Evolutionary conservation across 208 protist genomes (phyloP).

Genomic region (Histomonas meleagridis): DNA sequence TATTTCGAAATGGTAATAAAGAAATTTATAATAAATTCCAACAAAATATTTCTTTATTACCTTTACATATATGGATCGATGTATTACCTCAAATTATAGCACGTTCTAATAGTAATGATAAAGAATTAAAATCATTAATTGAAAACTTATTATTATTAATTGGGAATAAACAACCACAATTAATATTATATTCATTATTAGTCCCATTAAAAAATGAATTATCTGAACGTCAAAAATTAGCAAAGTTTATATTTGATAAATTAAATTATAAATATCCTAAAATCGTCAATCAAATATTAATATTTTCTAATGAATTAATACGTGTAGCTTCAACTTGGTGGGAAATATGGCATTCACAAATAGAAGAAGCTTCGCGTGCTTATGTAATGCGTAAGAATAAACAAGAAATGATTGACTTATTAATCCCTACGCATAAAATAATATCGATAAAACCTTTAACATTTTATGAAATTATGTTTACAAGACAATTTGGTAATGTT

Average conservation of each 20-base stretch:
- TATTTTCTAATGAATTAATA: not conserved
- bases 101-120: not conserved
- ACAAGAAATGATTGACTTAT: not conserved
- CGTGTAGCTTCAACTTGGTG: not conserved
- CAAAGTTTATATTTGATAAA: not conserved
- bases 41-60: not conserved
- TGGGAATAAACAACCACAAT: not conserved
- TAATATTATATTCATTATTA: not conserved
- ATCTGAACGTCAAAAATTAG: not conserved
- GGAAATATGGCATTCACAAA: not conserved
- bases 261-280: not conserved
- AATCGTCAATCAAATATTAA: not conserved
- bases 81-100: slow-evolving; percentile 33
- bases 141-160: not conserved
- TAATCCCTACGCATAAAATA: not conserved
- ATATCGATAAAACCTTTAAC: not conserved
- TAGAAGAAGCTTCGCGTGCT: not conserved
- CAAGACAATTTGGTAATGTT: not conserved
- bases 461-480: not conserved
- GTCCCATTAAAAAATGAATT: not conserved
- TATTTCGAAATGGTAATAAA: not conserved
- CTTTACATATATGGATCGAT: not conserved
- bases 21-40: not conserved
- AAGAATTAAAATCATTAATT: not conserved
- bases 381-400: not conserved